phyloP scores from a whole-genome alignment of 805 yeast species.

The Middelhovenomyces tepae region DNA sequence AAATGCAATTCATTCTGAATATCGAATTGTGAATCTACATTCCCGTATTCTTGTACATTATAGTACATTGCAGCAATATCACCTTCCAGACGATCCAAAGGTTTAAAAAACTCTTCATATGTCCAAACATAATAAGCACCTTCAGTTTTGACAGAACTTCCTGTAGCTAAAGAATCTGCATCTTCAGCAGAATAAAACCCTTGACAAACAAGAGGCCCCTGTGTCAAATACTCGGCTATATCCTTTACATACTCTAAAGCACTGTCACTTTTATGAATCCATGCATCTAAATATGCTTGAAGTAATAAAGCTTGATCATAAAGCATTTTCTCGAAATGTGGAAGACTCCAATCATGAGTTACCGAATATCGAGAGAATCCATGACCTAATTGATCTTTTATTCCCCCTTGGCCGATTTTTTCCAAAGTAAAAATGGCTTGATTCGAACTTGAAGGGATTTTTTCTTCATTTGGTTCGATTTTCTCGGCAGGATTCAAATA shows the following conservation, averaged over 20 bases:
- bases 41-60: slow-evolving; percentile 30
- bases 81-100: slow-evolving; percentile 23
- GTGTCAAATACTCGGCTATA: slow-evolving; percentile 17
- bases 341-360: slow-evolving; percentile 32
- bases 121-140: slow-evolving; percentile 32
- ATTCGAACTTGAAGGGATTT: slow-evolving; percentile 3
- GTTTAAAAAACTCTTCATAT: slow-evolving; percentile 24
- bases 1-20: slow-evolving; percentile 22
- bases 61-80: slow-evolving; percentile 29
- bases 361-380: slow-evolving; percentile 32
- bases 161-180: slow-evolving; percentile 23
- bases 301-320: slow-evolving; percentile 30
- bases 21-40: slow-evolving; percentile 28
- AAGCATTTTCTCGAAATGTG: slow-evolving; percentile 33
- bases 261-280: slow-evolving; percentile 17
- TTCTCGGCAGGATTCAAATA: slow-evolving; percentile 12
- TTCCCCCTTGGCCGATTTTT: slow-evolving; percentile 28
- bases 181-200: slow-evolving; percentile 29
- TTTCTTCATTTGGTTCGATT: slow-evolving; percentile 7
- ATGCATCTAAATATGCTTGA: slow-evolving; percentile 25
- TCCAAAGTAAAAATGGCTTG: slow-evolving; percentile 22
- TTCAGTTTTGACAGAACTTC: slow-evolving; percentile 19
- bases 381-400: slow-evolving; percentile 30
- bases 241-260: slow-evolving; percentile 18
- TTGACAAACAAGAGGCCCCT: slow-evolving; percentile 20